Evolutionary conservation across 208 protist species (phyloP), one percentile per base, ranked within the genome.

Genomic region (Leishmania mexicana): DNA sequence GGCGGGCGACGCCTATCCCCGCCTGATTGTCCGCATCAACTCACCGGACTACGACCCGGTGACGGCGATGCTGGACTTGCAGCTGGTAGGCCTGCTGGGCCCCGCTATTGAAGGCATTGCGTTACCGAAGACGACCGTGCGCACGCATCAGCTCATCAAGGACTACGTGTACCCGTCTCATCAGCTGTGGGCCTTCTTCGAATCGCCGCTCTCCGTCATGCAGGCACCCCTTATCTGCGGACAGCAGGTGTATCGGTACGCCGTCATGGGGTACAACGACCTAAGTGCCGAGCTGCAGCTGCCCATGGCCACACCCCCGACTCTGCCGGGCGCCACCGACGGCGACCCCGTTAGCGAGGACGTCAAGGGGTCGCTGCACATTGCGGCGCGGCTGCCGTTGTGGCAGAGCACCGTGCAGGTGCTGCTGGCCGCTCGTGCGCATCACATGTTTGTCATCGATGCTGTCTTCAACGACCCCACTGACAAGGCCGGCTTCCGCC

Each of bases 181-280:
- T 80, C 80, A 81, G 57, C 85, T 98, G 28, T 98, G 95, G 95
- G 93, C 91, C 60, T 92, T 94, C 75, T 96, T 96, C 79, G 92
- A 96, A 65, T 88, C 91, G 0, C 92, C 95, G 0, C 78, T 81
- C 47, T 96, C 95, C 24, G 80, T 98, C 40, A 68, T 93, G 19
- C 80, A 96, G 78, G 95, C 95, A 2, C 78, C 78, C 1, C 76
- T 81, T 28, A 92, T 98, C n/a, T 98, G 93, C 76, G 35, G 67
- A 45, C 87, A 91, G 80, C 80, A 86, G 62, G 78, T 88, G 42
- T 98, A 98, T 77, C 75, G 77, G 53, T 92, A 87, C 65, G 95
- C 92, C 6, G 91, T 98, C 75, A 91, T 96, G 85, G 91, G 87
- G 38, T 86, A 84, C 85, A 90, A 92, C 78, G 88, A 93, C 60